phyloP scores from a whole-genome alignment of 1,284 basidiomycete genomes.

The Leccinum glutinopallens region DNA sequence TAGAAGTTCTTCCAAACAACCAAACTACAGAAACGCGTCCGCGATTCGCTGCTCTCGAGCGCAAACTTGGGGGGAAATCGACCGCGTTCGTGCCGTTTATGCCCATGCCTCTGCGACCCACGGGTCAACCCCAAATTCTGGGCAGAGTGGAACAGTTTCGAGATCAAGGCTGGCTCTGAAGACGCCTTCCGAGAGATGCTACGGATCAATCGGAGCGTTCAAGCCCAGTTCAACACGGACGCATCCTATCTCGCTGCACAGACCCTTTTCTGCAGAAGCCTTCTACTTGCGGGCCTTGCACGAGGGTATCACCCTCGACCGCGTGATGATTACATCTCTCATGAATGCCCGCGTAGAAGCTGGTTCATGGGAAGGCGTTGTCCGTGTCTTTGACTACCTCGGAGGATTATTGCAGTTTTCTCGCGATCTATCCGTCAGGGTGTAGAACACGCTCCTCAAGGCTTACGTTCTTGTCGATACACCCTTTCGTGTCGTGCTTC shows the following conservation, averaged over 20 bases:
- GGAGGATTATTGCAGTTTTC: conserved; percentile 40
- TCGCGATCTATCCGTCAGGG: conserved; percentile 51
- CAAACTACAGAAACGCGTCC: conserved; percentile 99
- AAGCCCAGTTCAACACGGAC: conserved; percentile 98
- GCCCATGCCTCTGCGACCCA: conserved; percentile 97
- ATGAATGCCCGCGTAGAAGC: conserved; percentile 86
- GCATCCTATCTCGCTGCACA: conserved; percentile 87
- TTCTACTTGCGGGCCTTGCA: conserved; percentile 66
- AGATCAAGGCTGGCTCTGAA: conserved; percentile 97
- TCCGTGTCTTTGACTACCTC: conserved; percentile 75
- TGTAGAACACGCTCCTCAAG: conserved; percentile 83
- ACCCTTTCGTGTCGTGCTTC: conserved; percentile 70
- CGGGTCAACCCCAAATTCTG: conserved; percentile 90
- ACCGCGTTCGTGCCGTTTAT: conserved; percentile 94
- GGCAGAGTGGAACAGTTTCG: conserved; percentile 96
- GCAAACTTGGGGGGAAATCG: conserved; percentile 96
- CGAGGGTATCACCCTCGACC: conserved; percentile 66
- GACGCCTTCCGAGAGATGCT: conserved; percentile 99
- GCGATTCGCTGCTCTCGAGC: conserved; percentile 93
- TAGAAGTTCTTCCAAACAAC: conserved; percentile 89
- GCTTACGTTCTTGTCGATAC: conserved; percentile 83
- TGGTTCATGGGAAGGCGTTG: conserved; percentile 77
- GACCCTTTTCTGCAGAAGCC: conserved; percentile 66
- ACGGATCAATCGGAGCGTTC: conserved; percentile 96
- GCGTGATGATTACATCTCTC: conserved; percentile 66